Evolutionary conservation across 1,284 basidiomycete species (phyloP), one percentile per base, ranked within the genome.

Genomic region (Tremellales sp.): DNA sequence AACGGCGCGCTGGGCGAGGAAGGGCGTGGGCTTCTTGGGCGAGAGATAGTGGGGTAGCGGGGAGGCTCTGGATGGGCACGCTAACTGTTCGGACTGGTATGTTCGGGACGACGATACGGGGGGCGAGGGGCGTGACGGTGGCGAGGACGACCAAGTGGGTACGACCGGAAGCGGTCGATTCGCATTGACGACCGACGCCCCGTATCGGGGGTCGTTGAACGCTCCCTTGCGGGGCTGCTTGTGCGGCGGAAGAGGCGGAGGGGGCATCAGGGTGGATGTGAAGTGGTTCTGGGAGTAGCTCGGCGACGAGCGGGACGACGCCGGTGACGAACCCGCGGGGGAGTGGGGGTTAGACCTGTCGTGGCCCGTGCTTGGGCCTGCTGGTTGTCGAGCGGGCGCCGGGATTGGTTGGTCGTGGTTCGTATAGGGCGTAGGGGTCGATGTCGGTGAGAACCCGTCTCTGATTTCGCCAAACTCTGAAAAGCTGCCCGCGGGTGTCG

Each of bases 161-260:
- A 54, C 52, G 34, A 50, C 40, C 18, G 43, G 53, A 14, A 57
- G 29, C 51, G 50, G 32, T 56, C 50, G 9, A 57, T 35, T n/a
- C n/a, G n/a, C n/a, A n/a, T n/a, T n/a, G 24, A 47, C 48, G 10
- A 37, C 47, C 3, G 12, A 33, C 5, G 51, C 39, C 10, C 19
- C 27, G 39, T 52, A 52, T 5, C 50, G 34, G 21, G 55, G 48
- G 43, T 56, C 54, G 24, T 42, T 21, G 42, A 47, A 44, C 7
- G 40, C 16, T 26, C 38, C 16, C 28, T 28, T 26, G 13, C 34
- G 19, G 21, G 8, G 37, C 5, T 19, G n/a, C 12, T 43, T 43
- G 16, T 6, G 21, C 12, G 41, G 22, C 29, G 28, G 14, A 32
- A 31, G 10, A 9, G 19, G 39, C 4, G 21, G 24, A n/a, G 19